Conservation (phyloP, 371 early-diverging fungal species). For the Rhizopus delemar region DNA sequence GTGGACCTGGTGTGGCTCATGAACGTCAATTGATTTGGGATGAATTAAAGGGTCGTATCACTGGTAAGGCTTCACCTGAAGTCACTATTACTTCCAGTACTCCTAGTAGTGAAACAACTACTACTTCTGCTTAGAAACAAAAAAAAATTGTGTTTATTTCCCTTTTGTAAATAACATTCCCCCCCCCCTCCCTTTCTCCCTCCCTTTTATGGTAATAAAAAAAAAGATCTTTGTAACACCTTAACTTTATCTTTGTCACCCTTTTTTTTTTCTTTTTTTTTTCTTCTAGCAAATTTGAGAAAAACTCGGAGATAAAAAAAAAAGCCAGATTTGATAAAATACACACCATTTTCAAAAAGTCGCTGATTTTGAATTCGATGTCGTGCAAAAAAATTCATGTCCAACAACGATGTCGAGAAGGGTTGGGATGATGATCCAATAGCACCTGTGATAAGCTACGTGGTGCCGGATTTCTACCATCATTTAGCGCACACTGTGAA, state of each 20-base stretch:
- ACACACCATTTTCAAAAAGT: no score
- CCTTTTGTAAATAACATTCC: background rate
- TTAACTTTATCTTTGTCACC: background rate
- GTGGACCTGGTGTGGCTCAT: slow-evolving; percentile 38
- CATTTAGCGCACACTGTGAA: no score
- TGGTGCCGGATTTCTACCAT: no score
- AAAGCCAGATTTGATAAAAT: no score
- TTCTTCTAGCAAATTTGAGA: no score
- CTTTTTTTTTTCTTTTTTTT: no score
- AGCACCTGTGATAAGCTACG: no score
- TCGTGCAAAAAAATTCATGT: slow-evolving; percentile 6
- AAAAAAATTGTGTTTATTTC: background rate
- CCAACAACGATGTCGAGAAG: no score
- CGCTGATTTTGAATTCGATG: no score
- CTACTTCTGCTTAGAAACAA: slow-evolving; percentile 17
- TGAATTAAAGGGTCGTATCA: slow-evolving; percentile 52
- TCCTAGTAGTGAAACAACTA: no score
- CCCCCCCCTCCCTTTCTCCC: background rate
- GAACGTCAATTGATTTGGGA: slow-evolving; percentile 58
- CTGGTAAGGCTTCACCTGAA: slow-evolving; percentile 25
- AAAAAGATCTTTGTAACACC: background rate
- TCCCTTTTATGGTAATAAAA: background rate
- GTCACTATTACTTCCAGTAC: slow-evolving; percentile 13
- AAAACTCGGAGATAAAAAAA: no score
- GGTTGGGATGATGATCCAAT: no score